Conservation (phyloP, 2,329 filamentous ascomycete species). For the Xylaria sp. region DNA sequence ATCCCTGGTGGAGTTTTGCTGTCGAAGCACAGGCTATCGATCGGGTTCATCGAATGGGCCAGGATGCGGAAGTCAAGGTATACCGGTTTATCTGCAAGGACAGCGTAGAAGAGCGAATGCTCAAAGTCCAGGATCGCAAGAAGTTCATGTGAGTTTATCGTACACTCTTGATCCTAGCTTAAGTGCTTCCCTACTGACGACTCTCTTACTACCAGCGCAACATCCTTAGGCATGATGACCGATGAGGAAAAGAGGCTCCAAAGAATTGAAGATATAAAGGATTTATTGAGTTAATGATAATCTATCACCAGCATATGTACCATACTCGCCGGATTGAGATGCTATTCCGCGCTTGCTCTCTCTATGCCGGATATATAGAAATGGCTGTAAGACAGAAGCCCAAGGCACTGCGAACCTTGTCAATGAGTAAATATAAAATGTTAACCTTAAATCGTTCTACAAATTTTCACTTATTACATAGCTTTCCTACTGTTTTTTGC, state of each 20-base stretch:
- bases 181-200: conserved; percentile 12
- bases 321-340: conserved; percentile 3
- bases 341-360: conserved; percentile 2
- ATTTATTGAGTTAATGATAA: conserved; percentile 74
- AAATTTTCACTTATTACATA: not conserved
- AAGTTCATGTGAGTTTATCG: conserved; percentile 83
- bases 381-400: not conserved
- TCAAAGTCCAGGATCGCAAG: conserved; percentile 92
- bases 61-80: conserved; percentile 85
- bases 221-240: conserved; percentile 91
- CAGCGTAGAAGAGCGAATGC: conserved; percentile 95
- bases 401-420: not conserved
- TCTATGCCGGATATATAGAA: not conserved
- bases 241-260: conserved; percentile 93
- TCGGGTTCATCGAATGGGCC: conserved; percentile 96
- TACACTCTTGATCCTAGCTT: not conserved
- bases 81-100: conserved; percentile 88
- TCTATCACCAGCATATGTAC: not conserved
- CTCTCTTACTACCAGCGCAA: conserved; percentile 71
- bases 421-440: not conserved
- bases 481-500: no score
- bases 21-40: conserved; percentile 98
- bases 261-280: conserved; percentile 92
- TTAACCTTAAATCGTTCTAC: not conserved
- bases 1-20: conserved; percentile 99